Conservation (phyloP, 73 alveolate genomes). For the Paramecium sexaurelia region DNA sequence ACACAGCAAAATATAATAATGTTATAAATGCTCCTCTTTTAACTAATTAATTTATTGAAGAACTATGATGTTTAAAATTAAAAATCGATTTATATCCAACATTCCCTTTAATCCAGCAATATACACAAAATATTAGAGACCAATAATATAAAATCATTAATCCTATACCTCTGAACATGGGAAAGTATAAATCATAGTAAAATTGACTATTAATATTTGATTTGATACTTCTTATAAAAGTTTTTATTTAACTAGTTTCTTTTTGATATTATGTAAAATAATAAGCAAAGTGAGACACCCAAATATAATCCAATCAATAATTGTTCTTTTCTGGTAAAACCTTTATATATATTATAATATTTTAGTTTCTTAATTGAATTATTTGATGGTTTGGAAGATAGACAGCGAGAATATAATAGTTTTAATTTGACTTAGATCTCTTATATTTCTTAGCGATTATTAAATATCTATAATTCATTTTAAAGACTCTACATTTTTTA, state of each 20-base stretch:
- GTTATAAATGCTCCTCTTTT: slow-evolving; percentile 19
- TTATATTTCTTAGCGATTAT: background rate
- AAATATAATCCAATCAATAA: background rate
- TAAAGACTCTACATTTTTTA: background rate
- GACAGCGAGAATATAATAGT: background rate
- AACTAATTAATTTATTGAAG: background rate
- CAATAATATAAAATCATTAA: slow-evolving; percentile 41
- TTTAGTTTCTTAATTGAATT: background rate
- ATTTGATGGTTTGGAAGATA: background rate
- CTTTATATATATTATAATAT: background rate
- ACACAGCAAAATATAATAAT: background rate
- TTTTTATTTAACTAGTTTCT: background rate
- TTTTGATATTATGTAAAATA: background rate
- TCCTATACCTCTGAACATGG: slow-evolving; percentile 40
- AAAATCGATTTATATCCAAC: slow-evolving; percentile 51
- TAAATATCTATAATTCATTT: background rate
- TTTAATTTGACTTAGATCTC: background rate
- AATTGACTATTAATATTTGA: background rate
- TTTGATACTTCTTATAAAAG: background rate
- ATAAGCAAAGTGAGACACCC: slow-evolving; percentile 12
- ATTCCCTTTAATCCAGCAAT: slow-evolving; percentile 37
- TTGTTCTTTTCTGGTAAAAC: slow-evolving; percentile 1
- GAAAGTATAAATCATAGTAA: slow-evolving; percentile 40
- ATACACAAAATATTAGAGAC: slow-evolving; percentile 55
- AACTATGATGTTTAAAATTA: slow-evolving; percentile 20